Conservation (phyloP, 2,329 filamentous ascomycete species). For the Fusarium fujikuroi region DNA sequence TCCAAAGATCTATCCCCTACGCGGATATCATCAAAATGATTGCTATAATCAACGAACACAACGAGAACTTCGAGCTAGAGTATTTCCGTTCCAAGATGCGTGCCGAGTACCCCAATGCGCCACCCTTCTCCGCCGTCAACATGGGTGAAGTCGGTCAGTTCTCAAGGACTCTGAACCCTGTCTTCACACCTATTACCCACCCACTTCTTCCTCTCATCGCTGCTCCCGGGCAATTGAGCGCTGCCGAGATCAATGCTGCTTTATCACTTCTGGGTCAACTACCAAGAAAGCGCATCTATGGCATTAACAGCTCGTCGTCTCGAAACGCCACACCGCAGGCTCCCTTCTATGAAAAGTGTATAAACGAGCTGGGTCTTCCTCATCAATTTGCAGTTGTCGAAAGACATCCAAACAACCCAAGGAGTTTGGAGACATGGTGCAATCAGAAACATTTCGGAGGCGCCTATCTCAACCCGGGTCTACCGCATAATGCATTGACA, state of each 20-base stretch:
- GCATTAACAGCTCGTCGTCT: slow-evolving; percentile 78
- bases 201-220: slow-evolving; percentile 85
- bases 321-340: slow-evolving; percentile 74
- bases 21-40: slow-evolving; percentile 94
- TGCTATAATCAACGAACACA: slow-evolving; percentile 80
- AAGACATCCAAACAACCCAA: slow-evolving; percentile 70
- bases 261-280: slow-evolving; percentile 83
- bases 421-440: slow-evolving; percentile 76
- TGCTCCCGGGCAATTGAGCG: slow-evolving; percentile 85
- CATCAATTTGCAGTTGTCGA: slow-evolving; percentile 83
- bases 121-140: slow-evolving; percentile 84
- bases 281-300: slow-evolving; percentile 82
- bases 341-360: slow-evolving; percentile 87
- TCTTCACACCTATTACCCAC: slow-evolving; percentile 90
- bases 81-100: slow-evolving; percentile 85
- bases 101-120: slow-evolving; percentile 72
- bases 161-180: slow-evolving; percentile 83
- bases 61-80: slow-evolving; percentile 90
- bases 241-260: slow-evolving; percentile 84
- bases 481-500: slow-evolving; percentile 70
- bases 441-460: slow-evolving; percentile 82
- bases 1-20: slow-evolving; percentile 76
- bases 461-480: slow-evolving; percentile 80
- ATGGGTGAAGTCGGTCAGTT: slow-evolving; percentile 90
- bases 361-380: slow-evolving; percentile 85